Evolutionary conservation across 495 filamentous ascomycete species (phyloP).

Genomic region (Aspergillus egyptiacus): DNA sequence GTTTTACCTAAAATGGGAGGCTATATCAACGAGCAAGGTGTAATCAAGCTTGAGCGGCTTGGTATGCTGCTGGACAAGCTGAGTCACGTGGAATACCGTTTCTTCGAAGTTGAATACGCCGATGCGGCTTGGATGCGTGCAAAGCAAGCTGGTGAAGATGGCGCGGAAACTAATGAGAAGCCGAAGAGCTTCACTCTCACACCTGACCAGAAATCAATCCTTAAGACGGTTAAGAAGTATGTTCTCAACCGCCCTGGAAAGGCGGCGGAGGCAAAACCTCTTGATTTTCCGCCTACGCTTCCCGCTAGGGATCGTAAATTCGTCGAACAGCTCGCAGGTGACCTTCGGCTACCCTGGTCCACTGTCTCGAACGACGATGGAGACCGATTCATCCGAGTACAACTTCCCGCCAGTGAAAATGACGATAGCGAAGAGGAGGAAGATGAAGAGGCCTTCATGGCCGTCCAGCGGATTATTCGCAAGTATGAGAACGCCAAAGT

Average conservation of each 20-base stretch:
- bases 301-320: slow-evolving; percentile 87
- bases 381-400: slow-evolving; percentile 70
- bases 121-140: slow-evolving; percentile 87
- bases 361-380: slow-evolving; percentile 74
- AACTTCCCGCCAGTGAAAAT: slow-evolving; percentile 54
- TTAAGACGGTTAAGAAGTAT: slow-evolving; percentile 75
- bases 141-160: slow-evolving; percentile 48
- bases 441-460: slow-evolving; percentile 81
- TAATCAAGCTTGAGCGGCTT: slow-evolving; percentile 79
- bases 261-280: slow-evolving; percentile 36
- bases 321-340: slow-evolving; percentile 78
- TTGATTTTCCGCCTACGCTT: slow-evolving; percentile 69
- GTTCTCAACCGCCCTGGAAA: slow-evolving; percentile 56
- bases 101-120: slow-evolving; percentile 85
- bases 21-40: slow-evolving; percentile 93
- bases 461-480: slow-evolving; percentile 75
- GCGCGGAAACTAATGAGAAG: slow-evolving; percentile 57
- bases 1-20: slow-evolving; percentile 82
- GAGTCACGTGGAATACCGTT: slow-evolving; percentile 76
- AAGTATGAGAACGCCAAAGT: slow-evolving; percentile 86
- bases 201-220: slow-evolving; percentile 72
- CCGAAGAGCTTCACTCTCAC: slow-evolving; percentile 62
- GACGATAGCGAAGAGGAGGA: slow-evolving; percentile 60
- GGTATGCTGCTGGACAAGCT: slow-evolving; percentile 75
- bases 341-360: slow-evolving; percentile 73